Evolutionary conservation across 306 rosid genomes (phyloP), one percentile per base, ranked within the genome.

Genomic region (Herpetospermum pedunculosum): DNA sequence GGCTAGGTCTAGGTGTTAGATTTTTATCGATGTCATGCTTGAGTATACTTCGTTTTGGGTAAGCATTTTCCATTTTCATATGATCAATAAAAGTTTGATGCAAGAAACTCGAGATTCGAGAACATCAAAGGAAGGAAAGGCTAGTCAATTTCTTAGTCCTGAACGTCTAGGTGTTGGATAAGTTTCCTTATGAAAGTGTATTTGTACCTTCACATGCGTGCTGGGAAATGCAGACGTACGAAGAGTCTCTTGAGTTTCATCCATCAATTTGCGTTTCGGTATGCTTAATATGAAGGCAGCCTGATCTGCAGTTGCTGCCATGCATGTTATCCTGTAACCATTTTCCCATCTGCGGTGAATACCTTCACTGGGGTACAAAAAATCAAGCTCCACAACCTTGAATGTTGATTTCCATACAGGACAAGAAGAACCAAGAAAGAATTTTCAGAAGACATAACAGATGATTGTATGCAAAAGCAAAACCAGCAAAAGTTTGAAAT

Each of bases 171-270:
- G 18, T 13, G 41, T 35, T 40, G 23, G 62, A 50, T 26, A 23
- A 71, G 21, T 47, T 50, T 18, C 32, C 11, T 40, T 65, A 53
- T 44, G 44, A 46, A 73, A 76, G 26, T 46, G 43, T 72, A 69
- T 67, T 40, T 32, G 35, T 83, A 92, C 98, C 98, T 92, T 92
- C 41, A 92, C 96, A 79, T 92, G 98, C 76, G 94, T 90, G 84
- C 96, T 92, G 14, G 98, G 98, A 74, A 92, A 92, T 75, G 98
- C 98, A 81, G 98, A 83, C 46, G 98, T 92, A 5, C 98, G 96
- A 32, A 92, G 77, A 58, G 98, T 92, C 77, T 92, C 98, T 81
- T 92, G 96, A 63, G 96, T 92, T 83, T 89, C 98, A 38, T 92
- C 98, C 60, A 79, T 79, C 79, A 88, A 78, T 81, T 92, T 92